Conservation (phyloP, 176 grass and related monocot genomes). For the Chloris gayana region DNA sequence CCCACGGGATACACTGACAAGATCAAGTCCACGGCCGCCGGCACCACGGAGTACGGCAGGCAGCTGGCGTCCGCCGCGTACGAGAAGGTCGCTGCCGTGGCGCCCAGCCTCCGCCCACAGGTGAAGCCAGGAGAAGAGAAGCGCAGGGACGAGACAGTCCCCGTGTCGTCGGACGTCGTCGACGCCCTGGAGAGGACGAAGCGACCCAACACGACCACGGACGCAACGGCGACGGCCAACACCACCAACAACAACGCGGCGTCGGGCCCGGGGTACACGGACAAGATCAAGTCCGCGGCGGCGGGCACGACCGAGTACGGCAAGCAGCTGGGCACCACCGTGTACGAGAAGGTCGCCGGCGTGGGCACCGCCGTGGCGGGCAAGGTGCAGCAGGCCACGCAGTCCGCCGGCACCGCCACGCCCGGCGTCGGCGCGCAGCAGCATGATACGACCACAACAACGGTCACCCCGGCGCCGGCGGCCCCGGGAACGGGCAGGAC, state of each 20-base stretch:
- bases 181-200: not conserved
- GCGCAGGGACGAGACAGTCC: slow-evolving; percentile 12
- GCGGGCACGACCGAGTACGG: slow-evolving; percentile 61
- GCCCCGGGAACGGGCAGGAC: slow-evolving; percentile 33
- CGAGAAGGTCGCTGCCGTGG: slow-evolving; percentile 50
- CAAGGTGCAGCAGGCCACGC: slow-evolving; percentile 40
- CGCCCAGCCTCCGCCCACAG: slow-evolving; percentile 32
- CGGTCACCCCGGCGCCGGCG: not conserved
- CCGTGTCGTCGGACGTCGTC: slow-evolving; percentile 22
- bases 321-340: slow-evolving; percentile 56
- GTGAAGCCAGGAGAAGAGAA: not conserved
- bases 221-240: not conserved
- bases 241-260: not conserved
- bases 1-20: slow-evolving; percentile 52
- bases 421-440: slow-evolving; percentile 21
- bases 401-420: slow-evolving; percentile 14
- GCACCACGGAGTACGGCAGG: slow-evolving; percentile 56
- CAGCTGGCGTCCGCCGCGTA: slow-evolving; percentile 55
- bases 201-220: not conserved
- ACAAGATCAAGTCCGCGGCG: slow-evolving; percentile 60
- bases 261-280: slow-evolving; percentile 39
- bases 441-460: not conserved
- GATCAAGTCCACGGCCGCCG: slow-evolving; percentile 40
- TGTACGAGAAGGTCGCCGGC: slow-evolving; percentile 65
- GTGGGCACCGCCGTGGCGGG: slow-evolving; percentile 46